These are phyloP conservation scores for Penicillium tannophilum DNA, from an alignment of 495 filamentous ascomycete species.

Conservation along the genomic window DNA sequence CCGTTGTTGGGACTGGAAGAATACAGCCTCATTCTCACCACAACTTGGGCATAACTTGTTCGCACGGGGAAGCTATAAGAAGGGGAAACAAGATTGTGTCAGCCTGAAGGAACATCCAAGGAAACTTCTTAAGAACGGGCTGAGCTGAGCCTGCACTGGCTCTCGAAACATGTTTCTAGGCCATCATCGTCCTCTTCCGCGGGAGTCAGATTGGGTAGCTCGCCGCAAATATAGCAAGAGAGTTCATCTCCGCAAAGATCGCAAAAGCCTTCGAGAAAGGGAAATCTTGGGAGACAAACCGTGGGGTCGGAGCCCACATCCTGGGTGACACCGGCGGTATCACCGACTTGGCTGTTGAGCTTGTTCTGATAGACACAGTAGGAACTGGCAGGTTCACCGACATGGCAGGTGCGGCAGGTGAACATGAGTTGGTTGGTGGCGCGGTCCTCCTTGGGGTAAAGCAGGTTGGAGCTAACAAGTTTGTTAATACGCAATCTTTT, in stretches of 20 bases:
- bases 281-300: conserved; percentile 64
- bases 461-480: conserved; percentile 77
- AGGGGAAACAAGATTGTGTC: conserved; percentile 37
- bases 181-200: conserved; percentile 15
- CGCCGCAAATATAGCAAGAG: conserved; percentile 49
- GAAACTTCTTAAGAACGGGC: conserved; percentile 7
- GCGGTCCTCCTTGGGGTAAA: conserved; percentile 93
- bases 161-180: not conserved
- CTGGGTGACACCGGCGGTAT: conserved; percentile 95
- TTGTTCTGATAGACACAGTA: conserved; percentile 92
- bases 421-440: conserved; percentile 65
- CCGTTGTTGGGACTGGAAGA: conserved; percentile 97
- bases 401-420: conserved; percentile 89
- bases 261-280: conserved; percentile 45
- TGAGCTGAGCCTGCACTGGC: not conserved
- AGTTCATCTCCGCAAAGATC: conserved; percentile 56
- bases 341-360: conserved; percentile 82
- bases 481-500: not conserved
- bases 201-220: conserved; percentile 18
- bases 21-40: conserved; percentile 84
- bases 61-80: conserved; percentile 76
- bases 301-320: conserved; percentile 97
- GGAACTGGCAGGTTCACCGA: conserved; percentile 78
- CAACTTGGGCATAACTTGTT: conserved; percentile 82
- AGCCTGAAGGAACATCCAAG: conserved; percentile 38